phyloP scores from a whole-genome alignment of 441 rosid species.

The Metrosideros polymorpha region DNA sequence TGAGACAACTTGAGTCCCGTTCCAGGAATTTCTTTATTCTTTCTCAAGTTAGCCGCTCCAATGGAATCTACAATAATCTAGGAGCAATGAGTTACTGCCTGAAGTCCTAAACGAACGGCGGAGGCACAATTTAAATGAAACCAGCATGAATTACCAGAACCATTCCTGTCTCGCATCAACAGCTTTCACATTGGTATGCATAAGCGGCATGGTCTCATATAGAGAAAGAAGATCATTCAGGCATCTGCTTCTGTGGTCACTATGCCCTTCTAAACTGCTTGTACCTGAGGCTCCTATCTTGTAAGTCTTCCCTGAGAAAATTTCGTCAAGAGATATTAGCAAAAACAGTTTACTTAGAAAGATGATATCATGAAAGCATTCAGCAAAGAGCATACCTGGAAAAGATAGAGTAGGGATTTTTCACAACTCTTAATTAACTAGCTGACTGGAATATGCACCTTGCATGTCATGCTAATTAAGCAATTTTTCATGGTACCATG shows the following conservation, averaged over 20 bases:
- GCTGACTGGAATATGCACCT: background rate
- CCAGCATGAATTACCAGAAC: conserved; percentile 5
- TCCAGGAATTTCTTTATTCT: background rate
- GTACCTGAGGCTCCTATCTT: conserved; percentile 18
- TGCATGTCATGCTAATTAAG: background rate
- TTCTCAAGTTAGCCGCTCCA: background rate
- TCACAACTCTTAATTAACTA: background rate
- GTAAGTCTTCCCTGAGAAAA: background rate
- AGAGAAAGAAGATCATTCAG: conserved; percentile 11
- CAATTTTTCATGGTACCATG: background rate
- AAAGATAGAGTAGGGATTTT: background rate
- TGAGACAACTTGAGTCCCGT: background rate
- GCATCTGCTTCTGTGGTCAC: conserved; percentile 3
- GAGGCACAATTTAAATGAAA: background rate
- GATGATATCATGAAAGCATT: background rate
- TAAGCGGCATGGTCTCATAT: conserved; percentile 9
- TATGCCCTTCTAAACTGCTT: conserved; percentile 2
- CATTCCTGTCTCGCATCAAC: conserved; percentile 11
- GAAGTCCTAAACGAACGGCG: background rate
- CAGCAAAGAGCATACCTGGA: background rate
- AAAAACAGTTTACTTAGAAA: background rate
- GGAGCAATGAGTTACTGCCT: background rate
- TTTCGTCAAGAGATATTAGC: background rate
- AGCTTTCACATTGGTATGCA: conserved; percentile 9
- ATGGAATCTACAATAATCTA: background rate